phyloP scores from a whole-genome alignment of 768 basidiomycete species.

The Boletus subparvulus region DNA sequence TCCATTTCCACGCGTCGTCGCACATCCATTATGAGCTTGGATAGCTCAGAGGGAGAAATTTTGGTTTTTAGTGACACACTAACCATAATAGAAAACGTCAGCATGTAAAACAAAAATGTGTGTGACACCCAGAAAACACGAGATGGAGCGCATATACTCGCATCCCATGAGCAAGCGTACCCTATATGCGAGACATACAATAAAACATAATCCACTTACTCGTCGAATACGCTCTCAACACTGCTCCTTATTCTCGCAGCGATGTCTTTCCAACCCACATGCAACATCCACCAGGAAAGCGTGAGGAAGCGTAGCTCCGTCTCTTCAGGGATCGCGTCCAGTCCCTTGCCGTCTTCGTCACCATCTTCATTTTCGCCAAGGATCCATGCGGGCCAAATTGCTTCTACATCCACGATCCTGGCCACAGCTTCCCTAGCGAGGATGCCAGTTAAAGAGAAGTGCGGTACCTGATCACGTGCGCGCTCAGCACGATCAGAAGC shows the following conservation, averaged over 20 bases:
- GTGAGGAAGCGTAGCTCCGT: slow-evolving; percentile 80
- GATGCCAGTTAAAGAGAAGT: slow-evolving; percentile 24
- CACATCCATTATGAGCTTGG: slow-evolving; percentile 67
- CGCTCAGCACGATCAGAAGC: slow-evolving; percentile 60
- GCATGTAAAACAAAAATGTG: neutral
- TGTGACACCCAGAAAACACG: neutral
- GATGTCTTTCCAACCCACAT: slow-evolving; percentile 89
- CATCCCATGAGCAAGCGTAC: neutral
- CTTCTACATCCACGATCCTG: slow-evolving; percentile 27
- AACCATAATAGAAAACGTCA: slow-evolving; percentile 9
- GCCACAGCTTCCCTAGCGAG: slow-evolving; percentile 27
- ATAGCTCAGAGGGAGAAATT: slow-evolving; percentile 67
- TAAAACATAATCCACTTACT: slow-evolving; percentile 47
- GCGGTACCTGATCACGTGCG: slow-evolving; percentile 41
- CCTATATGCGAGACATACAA: neutral
- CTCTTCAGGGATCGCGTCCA: slow-evolving; percentile 53
- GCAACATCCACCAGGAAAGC: slow-evolving; percentile 89
- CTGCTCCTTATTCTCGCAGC: slow-evolving; percentile 67
- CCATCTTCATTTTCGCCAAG: slow-evolving; percentile 26
- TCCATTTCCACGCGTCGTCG: slow-evolving; percentile 76
- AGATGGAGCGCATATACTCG: neutral
- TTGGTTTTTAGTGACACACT: slow-evolving; percentile 86
- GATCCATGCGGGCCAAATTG: slow-evolving; percentile 23
- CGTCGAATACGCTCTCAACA: slow-evolving; percentile 82
- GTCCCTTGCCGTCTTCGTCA: slow-evolving; percentile 29